These are phyloP conservation scores for Penicillium sp. DNA, from an alignment of 2,329 filamentous ascomycete genomes.

Conservation along the genomic window DNA sequence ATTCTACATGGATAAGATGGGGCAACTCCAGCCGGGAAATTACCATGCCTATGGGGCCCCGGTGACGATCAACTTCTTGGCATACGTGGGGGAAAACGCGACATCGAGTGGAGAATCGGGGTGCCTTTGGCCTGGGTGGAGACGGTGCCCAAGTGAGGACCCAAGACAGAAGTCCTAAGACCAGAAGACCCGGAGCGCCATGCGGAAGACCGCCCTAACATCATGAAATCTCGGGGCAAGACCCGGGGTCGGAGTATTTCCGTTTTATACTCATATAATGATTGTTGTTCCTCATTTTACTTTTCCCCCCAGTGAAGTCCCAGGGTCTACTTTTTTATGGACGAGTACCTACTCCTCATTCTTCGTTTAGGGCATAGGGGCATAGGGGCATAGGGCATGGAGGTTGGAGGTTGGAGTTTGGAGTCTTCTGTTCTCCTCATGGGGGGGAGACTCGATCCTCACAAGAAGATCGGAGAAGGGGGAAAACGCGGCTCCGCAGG, in stretches of 20 bases:
- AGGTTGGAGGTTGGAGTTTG: neutral
- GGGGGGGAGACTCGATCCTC: neutral
- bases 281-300: too few relatives aligned
- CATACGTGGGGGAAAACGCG: neutral
- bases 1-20: neutral
- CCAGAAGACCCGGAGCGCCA: neutral
- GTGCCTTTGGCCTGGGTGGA: neutral
- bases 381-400: too few relatives aligned
- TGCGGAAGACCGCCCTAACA: neutral
- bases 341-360: neutral
- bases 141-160: neutral
- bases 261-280: neutral
- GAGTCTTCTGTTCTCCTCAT: neutral
- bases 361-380: neutral
- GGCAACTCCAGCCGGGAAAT: neutral
- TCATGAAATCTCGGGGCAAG: slow-evolving; percentile 6
- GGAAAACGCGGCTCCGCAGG: neutral
- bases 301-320: neutral
- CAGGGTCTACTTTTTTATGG: neutral
- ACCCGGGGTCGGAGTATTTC: slow-evolving; percentile 14
- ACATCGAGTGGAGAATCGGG: neutral
- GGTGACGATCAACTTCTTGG: neutral
- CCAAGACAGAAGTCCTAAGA: neutral
- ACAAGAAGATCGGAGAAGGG: neutral
- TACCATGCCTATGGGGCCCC: neutral